These are phyloP conservation scores for Tolypocladium endophyticum DNA, from an alignment of 2,329 filamentous ascomycete genomes.

Conservation along the genomic window DNA sequence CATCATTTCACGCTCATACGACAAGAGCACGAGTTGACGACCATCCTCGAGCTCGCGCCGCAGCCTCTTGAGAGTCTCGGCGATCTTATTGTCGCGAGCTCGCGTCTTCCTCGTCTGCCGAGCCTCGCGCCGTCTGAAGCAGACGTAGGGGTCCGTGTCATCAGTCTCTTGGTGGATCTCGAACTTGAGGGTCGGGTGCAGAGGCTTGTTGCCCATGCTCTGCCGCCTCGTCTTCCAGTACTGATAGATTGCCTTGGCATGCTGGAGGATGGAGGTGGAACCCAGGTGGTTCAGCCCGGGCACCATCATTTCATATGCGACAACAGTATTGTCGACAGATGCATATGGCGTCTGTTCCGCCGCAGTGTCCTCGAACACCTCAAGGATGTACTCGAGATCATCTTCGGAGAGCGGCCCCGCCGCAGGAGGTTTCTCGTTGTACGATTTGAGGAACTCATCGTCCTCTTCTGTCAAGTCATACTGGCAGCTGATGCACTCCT, in stretches of 20 bases:
- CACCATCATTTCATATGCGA: slow-evolving; percentile 68
- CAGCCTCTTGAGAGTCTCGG: slow-evolving; percentile 86
- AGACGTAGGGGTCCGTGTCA: slow-evolving; percentile 94
- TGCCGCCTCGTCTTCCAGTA: slow-evolving; percentile 74
- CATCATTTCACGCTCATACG: slow-evolving; percentile 68
- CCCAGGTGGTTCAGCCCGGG: slow-evolving; percentile 48
- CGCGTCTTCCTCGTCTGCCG: slow-evolving; percentile 91
- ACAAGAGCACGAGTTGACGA: slow-evolving; percentile 65
- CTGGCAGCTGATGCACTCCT: slow-evolving; percentile 80
- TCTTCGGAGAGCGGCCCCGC: slow-evolving; percentile 67
- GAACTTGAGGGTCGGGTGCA: slow-evolving; percentile 79
- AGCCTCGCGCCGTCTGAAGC: slow-evolving; percentile 90
- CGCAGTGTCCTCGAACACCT: slow-evolving; percentile 85
- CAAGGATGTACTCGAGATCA: slow-evolving; percentile 89
- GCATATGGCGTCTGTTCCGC: slow-evolving; percentile 79
- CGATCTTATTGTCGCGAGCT: slow-evolving; percentile 84
- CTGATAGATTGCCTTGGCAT: slow-evolving; percentile 73
- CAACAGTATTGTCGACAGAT: slow-evolving; percentile 76
- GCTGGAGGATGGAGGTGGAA: slow-evolving; percentile 36
- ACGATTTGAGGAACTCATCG: slow-evolving; percentile 69
- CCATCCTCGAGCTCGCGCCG: slow-evolving; percentile 86
- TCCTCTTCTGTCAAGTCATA: slow-evolving; percentile 96
- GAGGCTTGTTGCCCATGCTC: slow-evolving; percentile 54
- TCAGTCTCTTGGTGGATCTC: slow-evolving; percentile 92
- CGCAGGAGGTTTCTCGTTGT: slow-evolving; percentile 66